Evolutionary conservation across 2,329 filamentous ascomycete species (phyloP), one percentile per base, ranked within the genome.

Genomic region (Trichoderma asperellum): DNA sequence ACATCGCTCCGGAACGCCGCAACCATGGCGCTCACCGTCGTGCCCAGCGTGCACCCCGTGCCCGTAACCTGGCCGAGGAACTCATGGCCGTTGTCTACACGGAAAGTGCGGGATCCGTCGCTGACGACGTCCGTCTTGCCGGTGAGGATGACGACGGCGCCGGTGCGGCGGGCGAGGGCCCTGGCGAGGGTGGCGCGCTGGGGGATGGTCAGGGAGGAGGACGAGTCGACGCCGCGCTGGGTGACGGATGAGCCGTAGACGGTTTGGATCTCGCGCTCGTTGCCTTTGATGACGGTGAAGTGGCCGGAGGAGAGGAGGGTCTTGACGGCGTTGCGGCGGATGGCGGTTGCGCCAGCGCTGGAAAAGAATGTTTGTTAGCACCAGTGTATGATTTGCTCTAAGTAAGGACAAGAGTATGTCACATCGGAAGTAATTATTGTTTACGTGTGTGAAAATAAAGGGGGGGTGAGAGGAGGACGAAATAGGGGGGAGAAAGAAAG

Each of bases 221-320:
- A 87, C 71, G 90, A 93, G 80, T 98, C 95, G 12, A 98, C 95
- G 60, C 95, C 95, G 55, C 91, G 89, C 80, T 97, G 95, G 43
- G 73, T 71, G 57, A 77, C 56, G 71, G 76, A 72, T 55, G 86
- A 83, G 53, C 91, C 91, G 49, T 86, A 87, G 0, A 95, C 89
- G 2, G 92, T 89, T 59, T 87, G 84, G 71, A 98, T 94, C 79
- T 98, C 96, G 66, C 91, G 89, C 77, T 96, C 93, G 80, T 98
- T 98, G 60, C 95, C 95, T 78, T 98, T 98, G 80, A 98, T 94
- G 53, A 97, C 84, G 78, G 93, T 89, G 75, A 97, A 92, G 78
- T 92, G 92, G 49, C 93, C 94, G 2, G 84, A 85, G 0, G 87
- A 83, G 76, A 97, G 84, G 47, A 98, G 87, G 2, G 85, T 85